A percentile compares a stretch with the other conserved stretches of the same genome.
Conservation (phyloP, 2,329 filamentous ascomycete genomes). For the Botrytis fragariae region DNA sequence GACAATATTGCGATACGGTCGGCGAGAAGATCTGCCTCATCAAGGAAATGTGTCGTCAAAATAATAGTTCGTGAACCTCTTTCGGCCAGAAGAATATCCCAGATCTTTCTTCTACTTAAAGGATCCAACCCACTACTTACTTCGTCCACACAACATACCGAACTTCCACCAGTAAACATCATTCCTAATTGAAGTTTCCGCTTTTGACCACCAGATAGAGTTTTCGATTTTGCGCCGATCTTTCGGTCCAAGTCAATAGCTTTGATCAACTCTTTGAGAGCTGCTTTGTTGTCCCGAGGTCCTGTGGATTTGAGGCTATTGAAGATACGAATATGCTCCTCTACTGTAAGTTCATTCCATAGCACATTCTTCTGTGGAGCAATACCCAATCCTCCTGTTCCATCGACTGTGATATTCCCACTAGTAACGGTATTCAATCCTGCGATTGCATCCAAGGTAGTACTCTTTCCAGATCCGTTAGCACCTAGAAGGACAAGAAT, state of each 20-base stretch:
- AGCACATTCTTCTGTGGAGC: conserved; percentile 93
- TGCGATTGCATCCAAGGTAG: conserved; percentile 83
- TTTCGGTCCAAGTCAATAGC: conserved; percentile 76
- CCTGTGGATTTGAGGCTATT: conserved; percentile 72
- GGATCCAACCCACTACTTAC: conserved; percentile 88
- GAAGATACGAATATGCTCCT: conserved; percentile 82
- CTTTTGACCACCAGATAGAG: conserved; percentile 87
- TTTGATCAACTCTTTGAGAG: conserved; percentile 62
- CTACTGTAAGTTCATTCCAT: conserved; percentile 84
- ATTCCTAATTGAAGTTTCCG: conserved; percentile 88
- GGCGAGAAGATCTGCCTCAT: conserved; percentile 85
- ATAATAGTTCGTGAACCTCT: conserved; percentile 79
- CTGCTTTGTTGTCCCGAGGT: conserved; percentile 53
- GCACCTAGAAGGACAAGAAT: conserved; percentile 85
- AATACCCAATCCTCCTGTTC: conserved; percentile 76
- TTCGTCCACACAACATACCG: conserved; percentile 88
- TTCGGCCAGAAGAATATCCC: conserved; percentile 88
- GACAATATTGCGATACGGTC: conserved; percentile 88
- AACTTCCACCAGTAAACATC: conserved; percentile 90
- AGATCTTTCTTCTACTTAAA: conserved; percentile 81
- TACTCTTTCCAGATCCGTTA: conserved; percentile 88
- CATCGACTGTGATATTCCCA: conserved; percentile 74
- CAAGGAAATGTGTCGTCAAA: conserved; percentile 88
- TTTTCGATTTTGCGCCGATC: conserved; percentile 67
- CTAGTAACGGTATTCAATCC: conserved; percentile 75